Evolutionary conservation across 129 eudicot species (phyloP).

Genomic region (Centella asiatica): DNA sequence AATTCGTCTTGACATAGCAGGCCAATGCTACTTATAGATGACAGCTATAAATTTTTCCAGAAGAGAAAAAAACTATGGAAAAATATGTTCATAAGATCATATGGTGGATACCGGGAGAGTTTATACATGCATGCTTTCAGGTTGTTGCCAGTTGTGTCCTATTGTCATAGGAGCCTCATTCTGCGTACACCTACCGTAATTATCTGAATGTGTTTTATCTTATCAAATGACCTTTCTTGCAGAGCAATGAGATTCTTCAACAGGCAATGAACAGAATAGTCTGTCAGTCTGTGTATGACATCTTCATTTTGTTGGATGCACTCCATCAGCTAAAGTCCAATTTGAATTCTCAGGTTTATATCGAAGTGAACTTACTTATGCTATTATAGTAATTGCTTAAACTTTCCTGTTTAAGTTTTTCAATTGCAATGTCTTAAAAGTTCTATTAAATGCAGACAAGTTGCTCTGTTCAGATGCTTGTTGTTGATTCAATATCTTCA

Average conservation of each 20-base stretch:
- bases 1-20: neutral
- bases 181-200: neutral
- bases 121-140: neutral
- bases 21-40: neutral
- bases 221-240: constrained; percentile 17
- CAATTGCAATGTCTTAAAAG: neutral
- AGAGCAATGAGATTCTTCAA: constrained; percentile 33
- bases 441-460: constrained; percentile 26
- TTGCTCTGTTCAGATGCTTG: constrained; percentile 37
- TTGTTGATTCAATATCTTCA: constrained; percentile 77
- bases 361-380: neutral
- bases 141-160: neutral
- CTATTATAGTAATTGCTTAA: neutral
- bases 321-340: constrained; percentile 47
- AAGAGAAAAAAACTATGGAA: no score
- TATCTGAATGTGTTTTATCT: neutral
- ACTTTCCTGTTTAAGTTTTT: neutral
- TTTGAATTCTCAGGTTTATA: constrained; percentile 44
- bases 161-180: neutral
- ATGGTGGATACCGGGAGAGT: neutral
- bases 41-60: no score
- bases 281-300: constrained; percentile 61
- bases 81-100: no score
- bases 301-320: constrained; percentile 51
- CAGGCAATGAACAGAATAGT: constrained; percentile 53